Percentiles rank a stretch among this genome's conserved stretches.
Conservation (phyloP, 2,329 filamentous ascomycete genomes). For the Exserohilum rostratum region DNA sequence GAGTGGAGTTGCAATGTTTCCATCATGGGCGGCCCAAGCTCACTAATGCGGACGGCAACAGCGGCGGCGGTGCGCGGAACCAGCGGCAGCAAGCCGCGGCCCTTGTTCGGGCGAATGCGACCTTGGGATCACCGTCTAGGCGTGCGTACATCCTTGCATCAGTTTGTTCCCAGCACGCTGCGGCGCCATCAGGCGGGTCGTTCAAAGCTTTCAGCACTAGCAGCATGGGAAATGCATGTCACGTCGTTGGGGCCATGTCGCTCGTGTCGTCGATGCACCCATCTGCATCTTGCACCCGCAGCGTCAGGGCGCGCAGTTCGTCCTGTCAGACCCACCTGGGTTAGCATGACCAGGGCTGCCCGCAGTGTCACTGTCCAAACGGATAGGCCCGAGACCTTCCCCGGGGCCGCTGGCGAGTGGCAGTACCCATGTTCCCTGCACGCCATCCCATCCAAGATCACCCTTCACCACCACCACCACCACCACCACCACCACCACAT, state of each 20-base stretch:
- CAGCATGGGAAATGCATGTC: slow-evolving; percentile 6
- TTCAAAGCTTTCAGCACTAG: slow-evolving; percentile 6
- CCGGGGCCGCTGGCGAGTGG: slow-evolving; percentile 10
- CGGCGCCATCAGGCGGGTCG: slow-evolving; percentile 1
- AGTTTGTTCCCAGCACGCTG: not conserved
- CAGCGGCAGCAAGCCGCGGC: slow-evolving; percentile 17
- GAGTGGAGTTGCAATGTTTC: slow-evolving; percentile 1
- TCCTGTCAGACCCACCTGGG: slow-evolving; percentile 19
- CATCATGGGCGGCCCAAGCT: slow-evolving; percentile 1
- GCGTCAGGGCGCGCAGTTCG: slow-evolving; percentile 11
- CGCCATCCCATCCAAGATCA: slow-evolving; percentile 5
- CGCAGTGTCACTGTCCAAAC: slow-evolving; percentile 14
- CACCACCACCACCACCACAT: not conserved
- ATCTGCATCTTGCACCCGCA: slow-evolving; percentile 1
- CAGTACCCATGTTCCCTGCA: slow-evolving; percentile 19
- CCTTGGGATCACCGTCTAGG: slow-evolving; percentile 8
- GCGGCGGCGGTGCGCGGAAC: slow-evolving; percentile 21
- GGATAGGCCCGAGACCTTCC: slow-evolving; percentile 15
- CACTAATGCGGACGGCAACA: slow-evolving; percentile 5
- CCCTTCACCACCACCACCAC: slow-evolving; percentile 11
- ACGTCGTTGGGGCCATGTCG: not conserved
- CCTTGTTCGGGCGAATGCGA: slow-evolving; percentile 17
- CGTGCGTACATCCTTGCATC: not conserved
- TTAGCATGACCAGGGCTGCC: slow-evolving; percentile 2
- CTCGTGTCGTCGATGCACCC: not conserved